Percentiles rank a stretch among this genome's conserved stretches.
Conservation (phyloP, 2,329 filamentous ascomycete genomes). For the Paraphoma chrysanthemicola region DNA sequence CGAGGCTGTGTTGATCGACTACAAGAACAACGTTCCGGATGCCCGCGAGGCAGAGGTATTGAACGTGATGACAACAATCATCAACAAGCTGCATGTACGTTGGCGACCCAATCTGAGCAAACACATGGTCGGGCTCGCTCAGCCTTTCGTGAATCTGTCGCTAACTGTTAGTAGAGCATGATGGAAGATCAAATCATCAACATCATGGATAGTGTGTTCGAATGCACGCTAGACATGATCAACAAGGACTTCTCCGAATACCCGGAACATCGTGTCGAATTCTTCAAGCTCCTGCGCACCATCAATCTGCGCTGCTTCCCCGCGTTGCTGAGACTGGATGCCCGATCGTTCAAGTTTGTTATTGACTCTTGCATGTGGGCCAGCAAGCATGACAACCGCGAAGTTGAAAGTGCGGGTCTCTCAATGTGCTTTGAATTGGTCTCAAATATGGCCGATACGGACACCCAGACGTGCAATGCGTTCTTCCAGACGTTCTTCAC, state of each 20-base stretch:
- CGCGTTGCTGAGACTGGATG: conserved; percentile 90
- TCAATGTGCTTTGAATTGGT: conserved; percentile 99
- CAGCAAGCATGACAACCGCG: conserved; percentile 99
- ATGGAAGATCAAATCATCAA: conserved; percentile 98
- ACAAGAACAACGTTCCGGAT: conserved; percentile 95
- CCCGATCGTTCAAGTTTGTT: conserved; percentile 97
- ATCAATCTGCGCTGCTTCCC: conserved; percentile 99
- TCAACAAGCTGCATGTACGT: conserved; percentile 93
- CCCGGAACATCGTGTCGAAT: conserved; percentile 98
- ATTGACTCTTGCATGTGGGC: conserved; percentile 99
- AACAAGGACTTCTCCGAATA: conserved; percentile 99
- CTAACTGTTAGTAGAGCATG: conserved; percentile 66
- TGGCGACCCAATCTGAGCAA: conserved; percentile 60
- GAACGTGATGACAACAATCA: conserved; percentile 97
- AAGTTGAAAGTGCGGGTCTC: conserved; percentile 93
- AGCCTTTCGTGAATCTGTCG: conserved; percentile 8
- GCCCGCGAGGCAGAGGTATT: conserved; percentile 95
- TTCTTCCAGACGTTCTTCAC: conserved; percentile 99
- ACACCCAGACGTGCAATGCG: conserved; percentile 82
- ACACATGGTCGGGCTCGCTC: conserved; percentile 53
- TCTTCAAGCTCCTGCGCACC: conserved; percentile 94
- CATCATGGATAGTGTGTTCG: conserved; percentile 98
- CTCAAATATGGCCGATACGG: conserved; percentile 94
- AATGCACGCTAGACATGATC: conserved; percentile 99
- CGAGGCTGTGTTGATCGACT: conserved; percentile 92